Conservation (phyloP, 306 rosid species). For the Cucurbita ficifolia region DNA sequence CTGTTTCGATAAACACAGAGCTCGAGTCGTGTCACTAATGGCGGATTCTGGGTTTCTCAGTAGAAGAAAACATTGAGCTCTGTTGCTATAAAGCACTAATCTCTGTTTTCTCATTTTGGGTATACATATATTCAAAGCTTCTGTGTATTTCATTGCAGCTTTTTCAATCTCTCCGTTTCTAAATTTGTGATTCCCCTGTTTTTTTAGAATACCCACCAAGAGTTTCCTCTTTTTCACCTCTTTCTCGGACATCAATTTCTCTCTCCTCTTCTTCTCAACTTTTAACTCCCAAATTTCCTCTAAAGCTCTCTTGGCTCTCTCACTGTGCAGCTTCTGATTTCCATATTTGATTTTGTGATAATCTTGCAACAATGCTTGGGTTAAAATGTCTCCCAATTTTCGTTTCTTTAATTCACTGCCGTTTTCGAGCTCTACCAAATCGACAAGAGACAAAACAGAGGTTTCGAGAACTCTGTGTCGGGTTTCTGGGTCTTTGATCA, state of each 20-base stretch:
- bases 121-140: conserved; percentile 38
- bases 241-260: conserved; percentile 29
- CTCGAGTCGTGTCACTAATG: conserved; percentile 49
- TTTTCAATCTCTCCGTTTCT: conserved; percentile 29
- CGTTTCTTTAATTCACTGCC: background rate
- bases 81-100: conserved; percentile 51
- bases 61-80: conserved; percentile 53
- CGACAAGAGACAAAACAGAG: conserved; percentile 28
- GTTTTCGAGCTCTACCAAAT: conserved; percentile 37
- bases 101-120: conserved; percentile 30
- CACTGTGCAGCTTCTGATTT: conserved; percentile 21
- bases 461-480: conserved; percentile 26
- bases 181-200: conserved; percentile 33
- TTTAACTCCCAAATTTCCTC: conserved; percentile 49
- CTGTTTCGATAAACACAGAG: conserved; percentile 36
- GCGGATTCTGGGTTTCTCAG: conserved; percentile 32
- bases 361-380: conserved; percentile 34
- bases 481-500: conserved; percentile 45
- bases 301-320: conserved; percentile 25
- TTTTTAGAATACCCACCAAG: conserved; percentile 19
- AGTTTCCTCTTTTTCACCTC: conserved; percentile 30
- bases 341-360: conserved; percentile 55
- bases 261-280: conserved; percentile 47
- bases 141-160: conserved; percentile 39
- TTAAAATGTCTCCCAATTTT: conserved; percentile 36